Base-by-base conservation (phyloP, 108 stramenopile genomes). In the Skeletonema menzelii region DNA sequence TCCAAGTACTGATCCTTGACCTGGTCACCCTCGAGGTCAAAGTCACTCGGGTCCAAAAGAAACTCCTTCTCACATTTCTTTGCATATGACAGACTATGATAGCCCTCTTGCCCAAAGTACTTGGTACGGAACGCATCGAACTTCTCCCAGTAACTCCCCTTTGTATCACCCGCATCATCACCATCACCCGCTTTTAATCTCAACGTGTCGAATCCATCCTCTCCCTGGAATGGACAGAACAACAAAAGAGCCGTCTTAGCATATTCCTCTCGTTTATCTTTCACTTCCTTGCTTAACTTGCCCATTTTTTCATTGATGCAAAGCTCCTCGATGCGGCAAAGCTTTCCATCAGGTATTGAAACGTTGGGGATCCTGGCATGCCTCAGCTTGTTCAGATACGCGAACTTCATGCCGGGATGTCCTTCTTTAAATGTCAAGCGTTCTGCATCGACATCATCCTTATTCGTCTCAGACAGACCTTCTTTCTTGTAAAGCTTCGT, bases 241-340 rank as follows among this genome's bases (percentile, higher is more conserved):
- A 75, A 68, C 28, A 75, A 31, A 27, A 75, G 34, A 40, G 66
- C 67, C 46, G 56, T 55, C 49, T 75, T 63, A 56, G 75, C 75
- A 68, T 75, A 75, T 2, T 55, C 40, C 47, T 75, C 75, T 62
- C 75, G 42, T 37, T 68, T 75, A 27, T 62, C 24, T 53, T 17
- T 53, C 12, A 19, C 10, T 5, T 14, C 40, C 22, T 46, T 44
- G n/a, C 15, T 42, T 46, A 30, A 42, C n/a, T n/a, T 4, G 26
- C 11, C 4, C n/a, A n/a, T n/a, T n/a, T 32, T 56, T 13, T 49
- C 3, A 6, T 22, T 49, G 49, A 75, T 20, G 38, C 61, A 3
- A 19, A 75, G 53, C 37, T 68, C 60, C 17, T 75, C 34, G 1
- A 75, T 15, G 12, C 38, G n/a, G 42, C 75, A 75, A 4, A 75